phyloP scores from a whole-genome alignment of 495 filamentous ascomycete genomes.

The Mytilinidion resinicola region DNA sequence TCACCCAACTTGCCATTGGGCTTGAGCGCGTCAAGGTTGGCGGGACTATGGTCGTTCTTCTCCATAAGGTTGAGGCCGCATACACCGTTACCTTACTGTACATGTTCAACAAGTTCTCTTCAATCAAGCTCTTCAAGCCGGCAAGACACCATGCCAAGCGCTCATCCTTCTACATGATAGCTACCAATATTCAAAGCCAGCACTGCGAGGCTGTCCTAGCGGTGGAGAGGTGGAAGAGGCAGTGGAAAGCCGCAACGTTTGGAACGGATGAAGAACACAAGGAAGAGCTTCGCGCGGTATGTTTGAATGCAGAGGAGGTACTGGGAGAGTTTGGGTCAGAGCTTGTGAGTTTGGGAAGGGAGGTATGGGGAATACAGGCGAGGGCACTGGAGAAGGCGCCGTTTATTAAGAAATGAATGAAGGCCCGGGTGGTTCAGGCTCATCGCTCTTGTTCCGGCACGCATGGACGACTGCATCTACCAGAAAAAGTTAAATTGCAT shows the following conservation, averaged over 20 bases:
- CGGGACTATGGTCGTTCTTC: conserved; percentile 45
- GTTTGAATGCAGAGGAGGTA: conserved; percentile 29
- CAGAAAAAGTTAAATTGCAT: too few relatives aligned
- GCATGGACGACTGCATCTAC: too few relatives aligned
- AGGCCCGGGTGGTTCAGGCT: not conserved
- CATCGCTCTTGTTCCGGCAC: too few relatives aligned
- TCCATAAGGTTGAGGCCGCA: conserved; percentile 46
- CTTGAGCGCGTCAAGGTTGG: conserved; percentile 43
- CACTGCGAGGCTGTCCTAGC: not conserved
- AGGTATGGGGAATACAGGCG: conserved; percentile 41
- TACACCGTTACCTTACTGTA: conserved; percentile 38
- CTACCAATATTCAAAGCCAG: conserved; percentile 39
- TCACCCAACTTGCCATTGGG: conserved; percentile 45
- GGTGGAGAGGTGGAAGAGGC: conserved; percentile 11
- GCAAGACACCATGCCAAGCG: conserved; percentile 36
- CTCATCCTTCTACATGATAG: conserved; percentile 54
- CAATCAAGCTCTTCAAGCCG: conserved; percentile 47
- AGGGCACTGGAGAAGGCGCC: conserved; percentile 38
- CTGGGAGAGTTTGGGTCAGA: conserved; percentile 40
- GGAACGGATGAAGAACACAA: conserved; percentile 6
- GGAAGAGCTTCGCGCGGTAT: conserved; percentile 15
- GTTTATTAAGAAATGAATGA: conserved; percentile 21
- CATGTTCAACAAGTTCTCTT: conserved; percentile 42
- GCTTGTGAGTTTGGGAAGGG: conserved; percentile 35
- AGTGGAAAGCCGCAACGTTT: conserved; percentile 10